Evolutionary conservation across 495 filamentous ascomycete species (phyloP), one percentile per base, ranked within the genome.

Genomic region (Penicillium robsamsonii): DNA sequence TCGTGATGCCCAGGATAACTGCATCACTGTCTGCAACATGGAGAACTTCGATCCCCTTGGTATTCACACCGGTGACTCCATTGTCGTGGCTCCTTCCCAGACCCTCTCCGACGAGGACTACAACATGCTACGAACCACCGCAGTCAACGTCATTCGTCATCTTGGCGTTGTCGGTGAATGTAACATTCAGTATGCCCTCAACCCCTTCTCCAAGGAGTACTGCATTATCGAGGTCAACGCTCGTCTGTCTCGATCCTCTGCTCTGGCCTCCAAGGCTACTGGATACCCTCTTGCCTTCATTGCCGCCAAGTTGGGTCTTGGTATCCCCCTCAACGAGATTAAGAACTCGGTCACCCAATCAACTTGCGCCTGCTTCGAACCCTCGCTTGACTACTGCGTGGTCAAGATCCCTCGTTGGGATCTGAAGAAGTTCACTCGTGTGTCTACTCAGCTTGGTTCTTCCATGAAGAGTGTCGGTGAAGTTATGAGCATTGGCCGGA

Each of bases 391-490:
- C 70, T 98, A 98, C 70, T 93, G 97, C 45, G 94, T 97, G 24
- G 94, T 98, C 53, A 98, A 98, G 81, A 98, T 98, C 74, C 94
- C 94, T 18, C 83, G 94, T 57, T 98, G 94, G 94, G 94, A 98
- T 75, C 73, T 98, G 58, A 97, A 97, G 80, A 98, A 98, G 73
- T 98, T 98, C 75, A 93, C 89, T 27, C 87, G 94, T 53, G 94
- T 97, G 18, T 97, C 93, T 8, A 97, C 91, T 4, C 85, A 92
- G 73, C 86, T 98, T 7, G 91, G 89, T 33, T 97, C 94, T 8
- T 97, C 94, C 13, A 98, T 98, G 94, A 98, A 98, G 88, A 96
- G 91, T 80, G 92, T 98, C 43, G 94, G 94, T 64, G 94, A 98
- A 70, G 94, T 98, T 53, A 97, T 98, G 94, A 92, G 88, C 64